Conservation (phyloP, 179 eudicot species). For the Silene vulgaris region DNA sequence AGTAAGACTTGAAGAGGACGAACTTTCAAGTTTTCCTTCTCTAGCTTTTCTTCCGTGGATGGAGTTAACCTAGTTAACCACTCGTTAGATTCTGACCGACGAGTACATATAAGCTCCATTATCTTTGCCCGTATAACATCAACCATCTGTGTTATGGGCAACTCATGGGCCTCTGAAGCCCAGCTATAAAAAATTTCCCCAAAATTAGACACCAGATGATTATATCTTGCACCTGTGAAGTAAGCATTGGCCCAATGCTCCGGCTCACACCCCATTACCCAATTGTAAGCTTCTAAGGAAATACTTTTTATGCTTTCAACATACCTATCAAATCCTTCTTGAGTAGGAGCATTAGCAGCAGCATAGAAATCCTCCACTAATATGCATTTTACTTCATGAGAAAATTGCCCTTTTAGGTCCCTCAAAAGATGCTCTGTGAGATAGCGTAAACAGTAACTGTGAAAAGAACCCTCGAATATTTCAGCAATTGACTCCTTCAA, state of each 20-base stretch:
- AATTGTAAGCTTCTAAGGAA: slow-evolving; percentile 72
- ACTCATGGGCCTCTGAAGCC: slow-evolving; percentile 86
- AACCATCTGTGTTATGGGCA: slow-evolving; percentile 90
- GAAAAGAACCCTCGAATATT: slow-evolving; percentile 54
- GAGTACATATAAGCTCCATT: slow-evolving; percentile 52
- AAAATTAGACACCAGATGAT: slow-evolving; percentile 71
- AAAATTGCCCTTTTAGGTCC: slow-evolving; percentile 68
- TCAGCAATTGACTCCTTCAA: slow-evolving; percentile 66
- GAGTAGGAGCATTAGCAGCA: slow-evolving; percentile 64
- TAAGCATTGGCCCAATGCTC: slow-evolving; percentile 79
- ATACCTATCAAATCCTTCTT: slow-evolving; percentile 52
- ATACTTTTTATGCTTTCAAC: slow-evolving; percentile 61
- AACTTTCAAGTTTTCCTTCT: slow-evolving; percentile 53
- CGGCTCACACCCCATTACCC: slow-evolving; percentile 74
- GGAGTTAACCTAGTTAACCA: slow-evolving; percentile 81
- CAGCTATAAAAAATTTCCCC: slow-evolving; percentile 75
- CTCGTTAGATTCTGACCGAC: slow-evolving; percentile 46
- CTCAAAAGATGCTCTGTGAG: slow-evolving; percentile 66
- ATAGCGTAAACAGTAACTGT: slow-evolving; percentile 64
- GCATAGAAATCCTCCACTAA: slow-evolving; percentile 67
- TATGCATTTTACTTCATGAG: slow-evolving; percentile 78
- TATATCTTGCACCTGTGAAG: slow-evolving; percentile 72
- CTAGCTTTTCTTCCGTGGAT: slow-evolving; percentile 66
- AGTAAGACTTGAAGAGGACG: slow-evolving; percentile 53
- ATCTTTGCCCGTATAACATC: slow-evolving; percentile 75